Conservation (phyloP, 2,329 filamentous ascomycete genomes). For the Herpotrichia juniperi region DNA sequence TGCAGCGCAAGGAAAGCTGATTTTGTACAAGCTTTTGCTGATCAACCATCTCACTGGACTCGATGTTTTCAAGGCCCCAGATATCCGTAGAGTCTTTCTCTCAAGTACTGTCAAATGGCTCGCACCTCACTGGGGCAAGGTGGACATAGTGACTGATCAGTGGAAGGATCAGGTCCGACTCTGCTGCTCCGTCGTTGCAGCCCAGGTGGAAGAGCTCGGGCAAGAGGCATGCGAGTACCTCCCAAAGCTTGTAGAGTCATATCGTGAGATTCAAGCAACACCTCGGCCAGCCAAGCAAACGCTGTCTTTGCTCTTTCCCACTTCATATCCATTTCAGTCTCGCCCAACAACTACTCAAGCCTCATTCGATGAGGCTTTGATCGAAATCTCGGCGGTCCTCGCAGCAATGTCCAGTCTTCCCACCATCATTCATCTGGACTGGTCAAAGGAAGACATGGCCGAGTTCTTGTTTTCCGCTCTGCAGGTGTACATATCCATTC, state of each 20-base stretch:
- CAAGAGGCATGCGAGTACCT: slow-evolving; percentile 87
- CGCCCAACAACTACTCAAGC: slow-evolving; percentile 66
- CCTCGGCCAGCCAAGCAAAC: slow-evolving; percentile 63
- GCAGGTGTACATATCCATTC: slow-evolving; percentile 85
- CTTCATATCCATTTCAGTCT: slow-evolving; percentile 84
- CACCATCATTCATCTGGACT: slow-evolving; percentile 75
- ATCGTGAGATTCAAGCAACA: slow-evolving; percentile 74
- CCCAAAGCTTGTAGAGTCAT: slow-evolving; percentile 89
- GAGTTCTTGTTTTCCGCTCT: slow-evolving; percentile 79
- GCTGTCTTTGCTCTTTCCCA: slow-evolving; percentile 88
- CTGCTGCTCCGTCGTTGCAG: slow-evolving; percentile 90
- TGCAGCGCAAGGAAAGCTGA: slow-evolving; percentile 84
- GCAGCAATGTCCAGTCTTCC: slow-evolving; percentile 79
- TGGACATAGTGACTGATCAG: slow-evolving; percentile 75
- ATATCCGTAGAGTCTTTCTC: slow-evolving; percentile 75
- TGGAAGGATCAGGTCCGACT: slow-evolving; percentile 93
- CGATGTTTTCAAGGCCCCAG: slow-evolving; percentile 78
- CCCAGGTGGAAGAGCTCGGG: slow-evolving; percentile 78
- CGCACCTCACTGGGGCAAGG: slow-evolving; percentile 87
- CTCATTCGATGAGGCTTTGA: slow-evolving; percentile 82
- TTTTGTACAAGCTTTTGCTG: slow-evolving; percentile 89
- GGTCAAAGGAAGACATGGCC: slow-evolving; percentile 75
- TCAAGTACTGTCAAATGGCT: slow-evolving; percentile 90
- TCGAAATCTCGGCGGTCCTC: slow-evolving; percentile 87
- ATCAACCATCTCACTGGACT: slow-evolving; percentile 90